Conservation (phyloP, 306 rosid species). For the Gillenia trifoliata region DNA sequence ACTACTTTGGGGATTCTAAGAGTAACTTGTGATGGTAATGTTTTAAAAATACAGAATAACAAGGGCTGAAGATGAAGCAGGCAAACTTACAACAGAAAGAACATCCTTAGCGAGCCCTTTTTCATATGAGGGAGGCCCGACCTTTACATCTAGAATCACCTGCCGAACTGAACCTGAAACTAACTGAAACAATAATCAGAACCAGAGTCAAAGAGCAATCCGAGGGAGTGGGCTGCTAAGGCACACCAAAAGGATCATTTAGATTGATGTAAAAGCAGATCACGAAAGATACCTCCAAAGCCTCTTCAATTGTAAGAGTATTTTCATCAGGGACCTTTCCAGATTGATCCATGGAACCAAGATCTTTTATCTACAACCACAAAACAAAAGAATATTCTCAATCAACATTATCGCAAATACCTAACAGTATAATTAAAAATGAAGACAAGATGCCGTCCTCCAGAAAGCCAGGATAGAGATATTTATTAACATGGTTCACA, state of each 20-base stretch:
- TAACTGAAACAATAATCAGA: constrained; percentile 37
- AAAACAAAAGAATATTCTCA: constrained; percentile 31
- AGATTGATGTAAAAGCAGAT: background rate
- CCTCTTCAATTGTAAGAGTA: constrained; percentile 69
- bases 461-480: background rate
- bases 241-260: background rate
- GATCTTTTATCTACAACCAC: constrained; percentile 62
- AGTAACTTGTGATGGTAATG: background rate
- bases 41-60: constrained; percentile 1
- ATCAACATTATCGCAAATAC: constrained; percentile 21
- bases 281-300: constrained; percentile 46
- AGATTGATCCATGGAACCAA: constrained; percentile 34
- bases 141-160: constrained; percentile 79
- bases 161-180: constrained; percentile 57
- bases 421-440: background rate
- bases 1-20: background rate
- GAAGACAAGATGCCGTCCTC: background rate
- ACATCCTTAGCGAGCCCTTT: constrained; percentile 74
- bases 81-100: constrained; percentile 66
- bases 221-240: background rate
- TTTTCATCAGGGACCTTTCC: constrained; percentile 40
- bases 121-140: constrained; percentile 84
- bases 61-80: constrained; percentile 10
- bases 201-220: constrained; percentile 14
- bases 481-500: background rate